Conservation (phyloP, 306 rosid genomes). For the Cucurbita argyrosperma region DNA sequence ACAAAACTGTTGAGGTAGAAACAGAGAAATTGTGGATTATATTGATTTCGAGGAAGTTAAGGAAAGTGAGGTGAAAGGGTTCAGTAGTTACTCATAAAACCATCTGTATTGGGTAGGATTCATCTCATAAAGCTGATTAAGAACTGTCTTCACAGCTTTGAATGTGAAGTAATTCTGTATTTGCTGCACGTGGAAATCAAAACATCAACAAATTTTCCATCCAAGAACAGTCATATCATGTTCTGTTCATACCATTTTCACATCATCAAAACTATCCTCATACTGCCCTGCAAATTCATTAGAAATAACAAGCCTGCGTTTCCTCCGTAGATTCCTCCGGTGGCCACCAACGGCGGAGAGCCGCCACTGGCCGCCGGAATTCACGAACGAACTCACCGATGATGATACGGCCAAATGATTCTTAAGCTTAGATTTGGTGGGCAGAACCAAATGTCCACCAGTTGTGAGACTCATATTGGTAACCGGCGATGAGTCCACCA, state of each 20-base stretch:
- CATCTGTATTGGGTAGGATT: conserved; percentile 83
- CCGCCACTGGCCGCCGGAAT: conserved; percentile 45
- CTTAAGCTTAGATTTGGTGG: conserved; percentile 13
- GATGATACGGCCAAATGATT: conserved; percentile 24
- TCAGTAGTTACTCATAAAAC: conserved; percentile 83
- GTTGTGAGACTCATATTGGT: conserved; percentile 39
- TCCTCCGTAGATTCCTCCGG: conserved; percentile 43
- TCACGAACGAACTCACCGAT: conserved; percentile 45
- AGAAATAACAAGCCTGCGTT: conserved; percentile 31
- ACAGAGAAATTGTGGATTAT: background rate
- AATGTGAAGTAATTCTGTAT: conserved; percentile 75
- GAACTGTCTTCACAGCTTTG: conserved; percentile 92
- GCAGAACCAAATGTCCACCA: conserved; percentile 39
- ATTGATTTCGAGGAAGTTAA: background rate
- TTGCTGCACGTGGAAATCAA: conserved; percentile 42
- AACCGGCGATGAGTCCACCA: conserved; percentile 56
- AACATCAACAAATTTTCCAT: background rate
- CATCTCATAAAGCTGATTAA: conserved; percentile 90
- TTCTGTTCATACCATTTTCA: conserved; percentile 43
- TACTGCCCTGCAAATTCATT: conserved; percentile 78
- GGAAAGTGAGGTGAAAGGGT: background rate
- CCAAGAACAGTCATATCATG: background rate
- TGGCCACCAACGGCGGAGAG: conserved; percentile 17
- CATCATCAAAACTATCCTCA: conserved; percentile 75
- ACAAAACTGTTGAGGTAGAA: conserved; percentile 44